Conservation (phyloP, 192 early-diverging fungal species). For the Coemansia sp. region DNA sequence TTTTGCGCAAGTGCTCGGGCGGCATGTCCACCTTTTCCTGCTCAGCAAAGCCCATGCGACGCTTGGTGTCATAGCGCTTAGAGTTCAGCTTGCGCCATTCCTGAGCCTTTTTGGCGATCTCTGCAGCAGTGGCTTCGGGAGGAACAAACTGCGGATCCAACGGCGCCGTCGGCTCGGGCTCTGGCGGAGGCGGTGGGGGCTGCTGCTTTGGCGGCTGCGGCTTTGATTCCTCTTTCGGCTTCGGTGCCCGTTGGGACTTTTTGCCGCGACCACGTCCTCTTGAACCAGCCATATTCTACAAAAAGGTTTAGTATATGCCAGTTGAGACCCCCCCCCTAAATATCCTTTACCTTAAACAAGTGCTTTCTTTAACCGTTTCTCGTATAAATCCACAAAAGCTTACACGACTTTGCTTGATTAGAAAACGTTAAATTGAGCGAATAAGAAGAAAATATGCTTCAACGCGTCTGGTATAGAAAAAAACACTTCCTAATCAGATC, state of each 20-base stretch:
- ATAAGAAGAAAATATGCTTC: too few relatives aligned
- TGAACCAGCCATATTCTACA: conserved; percentile 7
- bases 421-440: too few relatives aligned
- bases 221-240: neutral
- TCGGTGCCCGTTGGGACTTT: neutral
- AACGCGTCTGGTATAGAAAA: too few relatives aligned
- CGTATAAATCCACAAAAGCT: too few relatives aligned
- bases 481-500: neutral
- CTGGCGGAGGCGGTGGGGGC: neutral
- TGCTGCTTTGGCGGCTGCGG: conserved; percentile 5
- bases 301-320: neutral
- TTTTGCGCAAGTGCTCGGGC: conserved; percentile 95
- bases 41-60: conserved; percentile 91
- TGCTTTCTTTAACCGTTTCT: too few relatives aligned
- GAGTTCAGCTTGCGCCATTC: conserved; percentile 92
- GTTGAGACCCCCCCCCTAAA: too few relatives aligned
- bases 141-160: conserved; percentile 45
- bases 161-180: conserved; percentile 6
- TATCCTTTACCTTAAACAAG: too few relatives aligned
- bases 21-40: conserved; percentile 97
- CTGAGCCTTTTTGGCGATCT: conserved; percentile 63
- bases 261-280: conserved; percentile 2
- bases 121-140: conserved; percentile 13
- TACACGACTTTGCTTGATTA: too few relatives aligned
- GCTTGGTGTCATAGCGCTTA: conserved; percentile 90